phyloP scores from a whole-genome alignment of 441 rosid species.

The Corymbia calophylla region DNA sequence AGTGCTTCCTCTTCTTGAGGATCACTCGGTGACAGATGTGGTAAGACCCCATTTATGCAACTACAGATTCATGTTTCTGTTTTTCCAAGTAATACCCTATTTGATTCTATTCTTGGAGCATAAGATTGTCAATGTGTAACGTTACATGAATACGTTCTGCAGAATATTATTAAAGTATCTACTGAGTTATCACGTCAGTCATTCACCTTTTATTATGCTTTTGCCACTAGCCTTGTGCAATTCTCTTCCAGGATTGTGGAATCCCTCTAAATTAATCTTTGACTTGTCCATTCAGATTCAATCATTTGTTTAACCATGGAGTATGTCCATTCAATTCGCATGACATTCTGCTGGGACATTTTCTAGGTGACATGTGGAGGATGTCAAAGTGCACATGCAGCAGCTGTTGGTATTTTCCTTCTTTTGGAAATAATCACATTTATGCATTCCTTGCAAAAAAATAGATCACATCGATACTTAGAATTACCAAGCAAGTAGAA shows the following conservation, averaged over 20 bases:
- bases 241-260: background rate
- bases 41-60: constrained; percentile 31
- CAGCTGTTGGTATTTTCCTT: constrained; percentile 55
- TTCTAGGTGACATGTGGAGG: constrained; percentile 94
- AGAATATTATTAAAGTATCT: background rate
- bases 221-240: background rate
- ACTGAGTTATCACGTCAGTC: background rate
- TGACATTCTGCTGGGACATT: constrained; percentile 21
- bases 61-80: background rate
- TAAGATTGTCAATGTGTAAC: background rate
- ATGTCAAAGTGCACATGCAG: constrained; percentile 91
- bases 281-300: background rate
- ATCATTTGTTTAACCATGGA: background rate
- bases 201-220: background rate
- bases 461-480: background rate
- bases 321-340: background rate
- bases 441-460: background rate
- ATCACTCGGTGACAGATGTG: constrained; percentile 68
- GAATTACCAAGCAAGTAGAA: background rate
- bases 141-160: background rate
- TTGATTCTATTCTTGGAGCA: background rate
- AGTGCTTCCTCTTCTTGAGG: constrained; percentile 55
- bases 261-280: background rate
- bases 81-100: background rate
- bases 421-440: background rate